phyloP scores from a whole-genome alignment of 192 early-diverging fungal genomes.

The Dispira simplex region DNA sequence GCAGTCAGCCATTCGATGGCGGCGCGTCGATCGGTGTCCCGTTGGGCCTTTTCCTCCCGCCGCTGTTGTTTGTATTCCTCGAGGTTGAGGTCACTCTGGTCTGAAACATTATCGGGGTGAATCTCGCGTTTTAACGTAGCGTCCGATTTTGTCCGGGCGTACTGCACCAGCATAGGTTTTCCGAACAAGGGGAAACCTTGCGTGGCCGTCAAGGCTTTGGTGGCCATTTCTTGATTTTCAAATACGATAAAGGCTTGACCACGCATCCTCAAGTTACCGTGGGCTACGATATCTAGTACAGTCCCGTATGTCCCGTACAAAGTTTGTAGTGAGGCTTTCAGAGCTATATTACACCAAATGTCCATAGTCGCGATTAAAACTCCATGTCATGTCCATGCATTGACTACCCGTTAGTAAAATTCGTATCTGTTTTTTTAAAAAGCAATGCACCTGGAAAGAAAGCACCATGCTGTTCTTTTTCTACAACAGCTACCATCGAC shows the following conservation, averaged over 20 bases:
- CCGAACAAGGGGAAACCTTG: slow-evolving; percentile 72
- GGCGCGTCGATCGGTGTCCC: slow-evolving; percentile 14
- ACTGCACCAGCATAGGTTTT: slow-evolving; percentile 55
- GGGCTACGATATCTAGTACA: slow-evolving; percentile 66
- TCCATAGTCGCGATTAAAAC: too few relatives aligned
- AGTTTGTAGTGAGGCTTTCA: slow-evolving; percentile 55
- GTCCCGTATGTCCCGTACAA: slow-evolving; percentile 77
- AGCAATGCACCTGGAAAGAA: too few relatives aligned
- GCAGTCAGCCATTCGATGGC: slow-evolving; percentile 1
- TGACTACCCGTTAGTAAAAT: background rate
- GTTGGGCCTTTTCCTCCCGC: slow-evolving; percentile 15
- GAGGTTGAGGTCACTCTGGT: slow-evolving; percentile 43
- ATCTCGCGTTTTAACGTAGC: background rate
- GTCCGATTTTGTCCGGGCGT: background rate
- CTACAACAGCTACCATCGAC: too few relatives aligned
- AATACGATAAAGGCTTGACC: slow-evolving; percentile 94
- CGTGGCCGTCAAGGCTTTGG: slow-evolving; percentile 62
- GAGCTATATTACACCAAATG: slow-evolving; percentile 23
- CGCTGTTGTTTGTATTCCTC: slow-evolving; percentile 17
- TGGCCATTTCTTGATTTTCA: slow-evolving; percentile 48
- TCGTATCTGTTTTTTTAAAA: background rate
- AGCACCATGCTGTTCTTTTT: background rate
- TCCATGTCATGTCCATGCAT: background rate
- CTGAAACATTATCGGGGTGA: slow-evolving; percentile 18
- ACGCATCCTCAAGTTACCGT: slow-evolving; percentile 63